phyloP scores from a whole-genome alignment of 23 red algal species.

The Gracilaria gracilis region DNA sequence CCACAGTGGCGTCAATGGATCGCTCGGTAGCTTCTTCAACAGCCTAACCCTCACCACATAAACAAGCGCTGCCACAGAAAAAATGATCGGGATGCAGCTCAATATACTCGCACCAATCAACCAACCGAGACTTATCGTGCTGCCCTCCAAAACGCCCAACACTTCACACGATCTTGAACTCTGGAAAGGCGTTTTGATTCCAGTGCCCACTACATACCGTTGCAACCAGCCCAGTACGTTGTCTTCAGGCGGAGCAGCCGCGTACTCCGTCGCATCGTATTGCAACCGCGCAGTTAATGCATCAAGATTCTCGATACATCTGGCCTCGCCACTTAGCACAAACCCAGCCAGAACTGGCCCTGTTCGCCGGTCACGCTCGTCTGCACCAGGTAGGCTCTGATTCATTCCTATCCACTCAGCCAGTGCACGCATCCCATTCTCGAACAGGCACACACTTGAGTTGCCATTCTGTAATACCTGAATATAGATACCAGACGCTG shows the following conservation, averaged over 20 bases:
- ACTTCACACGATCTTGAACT: neutral
- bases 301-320: neutral
- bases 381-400: constrained; percentile 1
- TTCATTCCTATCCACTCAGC: neutral
- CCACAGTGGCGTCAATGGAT: constrained; percentile 13
- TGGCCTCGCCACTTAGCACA: constrained; percentile 2
- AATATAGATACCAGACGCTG: neutral
- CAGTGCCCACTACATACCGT: constrained; percentile 13
- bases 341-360: constrained; percentile 5
- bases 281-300: neutral
- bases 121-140: constrained; percentile 7
- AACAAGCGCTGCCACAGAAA: neutral
- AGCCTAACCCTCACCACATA: neutral
- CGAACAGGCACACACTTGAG: constrained; percentile 25
- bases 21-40: too few species aligned
- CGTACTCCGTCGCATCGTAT: constrained; percentile 1
- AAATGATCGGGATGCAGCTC: neutral
- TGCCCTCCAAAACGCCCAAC: neutral
- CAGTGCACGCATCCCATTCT: neutral
- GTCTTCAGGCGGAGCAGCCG: neutral
- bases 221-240: neutral
- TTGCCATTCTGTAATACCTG: constrained; percentile 9
- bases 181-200: constrained; percentile 27
- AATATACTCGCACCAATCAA: neutral
- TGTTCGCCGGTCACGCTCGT: neutral